Evolutionary conservation across 495 filamentous ascomycete genomes (phyloP), one percentile per base, ranked within the genome.

Genomic region (Penicillium daleae): DNA sequence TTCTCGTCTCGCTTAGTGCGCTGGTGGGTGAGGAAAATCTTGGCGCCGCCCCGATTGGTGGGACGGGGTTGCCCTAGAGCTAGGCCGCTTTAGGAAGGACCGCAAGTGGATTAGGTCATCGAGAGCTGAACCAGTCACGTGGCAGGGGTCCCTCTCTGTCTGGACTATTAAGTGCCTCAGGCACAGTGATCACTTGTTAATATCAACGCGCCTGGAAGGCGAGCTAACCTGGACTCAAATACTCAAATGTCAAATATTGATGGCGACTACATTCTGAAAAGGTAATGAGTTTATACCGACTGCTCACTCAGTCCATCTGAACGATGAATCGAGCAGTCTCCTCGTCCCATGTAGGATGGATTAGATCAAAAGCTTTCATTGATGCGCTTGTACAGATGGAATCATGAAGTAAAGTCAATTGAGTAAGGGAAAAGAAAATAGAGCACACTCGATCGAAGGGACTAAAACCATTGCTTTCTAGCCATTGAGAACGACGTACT

Each of bases 1-100:
- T 73, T 76, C 76, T 56, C 32, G 51, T 42, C 54, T 81, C 79
- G 79, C 79, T 81, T 81, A 79, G 78, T 80, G 79, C 70, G 51
- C 70, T 68, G 71, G 70, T 56, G 54, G 66, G 71, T 74, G 71
- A 66, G 76, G 60, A 74, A 79, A 78, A 77, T 80, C 78, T 80
- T 80, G 78, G 77, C 77, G 62, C 17, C 10, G 32, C 19, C 21
- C 7, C 55, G 21, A 76, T 77, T 78, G 76, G 72, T 64, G 35
- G 29, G 50, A 33, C 19, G 21, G 50, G 58, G 50, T 65, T 77
- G 74, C 77, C 76, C 77, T 80, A 79, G 68, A 59, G 59, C 76
- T 79, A 76, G 63, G 44, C 73, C 66, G 0, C 22, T 71, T 71
- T 60, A 42, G 73, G 62, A 32, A 27, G 5, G 35, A 2, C 13